Conservation (phyloP, 169 alveolate genomes). For the Eimeria maxima region DNA sequence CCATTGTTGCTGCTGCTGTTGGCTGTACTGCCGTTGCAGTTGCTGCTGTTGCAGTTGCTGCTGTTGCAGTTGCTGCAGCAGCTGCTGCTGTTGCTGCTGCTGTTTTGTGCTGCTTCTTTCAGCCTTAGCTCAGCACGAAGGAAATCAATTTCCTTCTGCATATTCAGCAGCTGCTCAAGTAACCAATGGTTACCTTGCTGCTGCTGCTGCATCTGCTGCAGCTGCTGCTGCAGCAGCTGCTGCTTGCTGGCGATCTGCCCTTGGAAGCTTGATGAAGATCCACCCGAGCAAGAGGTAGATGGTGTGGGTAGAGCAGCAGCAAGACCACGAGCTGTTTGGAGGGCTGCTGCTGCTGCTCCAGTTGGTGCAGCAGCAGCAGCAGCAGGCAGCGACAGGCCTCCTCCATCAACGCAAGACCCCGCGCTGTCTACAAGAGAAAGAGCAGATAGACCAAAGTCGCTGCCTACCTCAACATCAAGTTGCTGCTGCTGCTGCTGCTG, state of each 20-base stretch:
- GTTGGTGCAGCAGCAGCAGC: neutral
- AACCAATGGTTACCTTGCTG: neutral
- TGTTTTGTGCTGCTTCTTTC: neutral
- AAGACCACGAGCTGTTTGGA: neutral
- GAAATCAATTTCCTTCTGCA: conserved; percentile 8
- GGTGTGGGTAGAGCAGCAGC: conserved; percentile 42
- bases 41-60: conserved; percentile 38
- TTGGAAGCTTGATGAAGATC: neutral
- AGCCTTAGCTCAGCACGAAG: conserved; percentile 12
- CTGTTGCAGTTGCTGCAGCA: no score
- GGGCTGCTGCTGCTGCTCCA: neutral
- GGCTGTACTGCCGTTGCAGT: neutral
- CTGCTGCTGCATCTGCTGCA: no score
- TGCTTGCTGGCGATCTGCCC: neutral
- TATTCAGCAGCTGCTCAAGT: neutral
- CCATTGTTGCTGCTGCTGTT: neutral
- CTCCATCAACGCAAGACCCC: neutral
- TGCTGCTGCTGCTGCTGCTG: conserved; percentile 15
- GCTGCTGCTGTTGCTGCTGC: conserved; percentile 10
- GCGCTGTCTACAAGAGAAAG: neutral
- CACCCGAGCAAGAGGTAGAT: neutral
- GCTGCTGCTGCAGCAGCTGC: no score
- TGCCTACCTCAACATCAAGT: neutral
- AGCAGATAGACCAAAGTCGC: neutral
- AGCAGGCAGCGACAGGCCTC: neutral